Evolutionary conservation across 2,329 filamentous ascomycete genomes (phyloP).

Genomic region (Aspergillus hiratsukae): DNA sequence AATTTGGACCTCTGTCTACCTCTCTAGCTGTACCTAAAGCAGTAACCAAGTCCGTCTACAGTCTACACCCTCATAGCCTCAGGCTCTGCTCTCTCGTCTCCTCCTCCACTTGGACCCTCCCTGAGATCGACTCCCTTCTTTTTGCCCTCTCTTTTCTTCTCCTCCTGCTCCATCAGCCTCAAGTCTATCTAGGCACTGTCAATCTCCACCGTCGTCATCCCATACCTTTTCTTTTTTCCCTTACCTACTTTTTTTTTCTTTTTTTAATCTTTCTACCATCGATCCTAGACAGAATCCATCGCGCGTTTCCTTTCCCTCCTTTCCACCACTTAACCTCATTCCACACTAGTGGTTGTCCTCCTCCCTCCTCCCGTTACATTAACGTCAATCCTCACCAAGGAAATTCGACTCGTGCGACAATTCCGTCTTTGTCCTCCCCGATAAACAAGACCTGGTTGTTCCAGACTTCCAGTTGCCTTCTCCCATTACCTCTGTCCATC

Average conservation of each 20-base stretch:
- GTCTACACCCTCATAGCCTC: no score
- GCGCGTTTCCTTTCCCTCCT: not conserved
- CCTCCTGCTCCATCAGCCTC: slow-evolving; percentile 4
- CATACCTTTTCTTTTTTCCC: slow-evolving; percentile 1
- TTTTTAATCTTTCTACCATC: slow-evolving; percentile 6
- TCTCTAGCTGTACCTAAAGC: no score
- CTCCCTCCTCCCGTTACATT: not conserved
- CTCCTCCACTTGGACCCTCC: slow-evolving; percentile 6
- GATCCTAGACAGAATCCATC: not conserved
- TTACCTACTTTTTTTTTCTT: slow-evolving; percentile 7
- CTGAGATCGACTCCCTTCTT: slow-evolving; percentile 5
- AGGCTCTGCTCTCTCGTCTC: not conserved
- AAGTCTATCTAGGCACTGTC: not conserved
- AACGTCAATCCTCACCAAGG: not conserved
- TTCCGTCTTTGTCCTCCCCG: slow-evolving; percentile 10
- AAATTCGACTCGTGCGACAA: slow-evolving; percentile 13
- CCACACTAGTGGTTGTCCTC: not conserved
- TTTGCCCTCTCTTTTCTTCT: slow-evolving; percentile 4
- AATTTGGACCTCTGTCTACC: not conserved
- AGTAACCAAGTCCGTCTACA: no score
- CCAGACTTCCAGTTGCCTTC: slow-evolving; percentile 15
- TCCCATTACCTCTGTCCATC: slow-evolving; percentile 6
- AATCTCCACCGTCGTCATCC: not conserved
- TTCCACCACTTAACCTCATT: not conserved
- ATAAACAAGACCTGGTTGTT: slow-evolving; percentile 14